Evolutionary conservation across 2,329 filamentous ascomycete species (phyloP), one percentile per base, ranked within the genome.

Genomic region (Thelonectria discophora): DNA sequence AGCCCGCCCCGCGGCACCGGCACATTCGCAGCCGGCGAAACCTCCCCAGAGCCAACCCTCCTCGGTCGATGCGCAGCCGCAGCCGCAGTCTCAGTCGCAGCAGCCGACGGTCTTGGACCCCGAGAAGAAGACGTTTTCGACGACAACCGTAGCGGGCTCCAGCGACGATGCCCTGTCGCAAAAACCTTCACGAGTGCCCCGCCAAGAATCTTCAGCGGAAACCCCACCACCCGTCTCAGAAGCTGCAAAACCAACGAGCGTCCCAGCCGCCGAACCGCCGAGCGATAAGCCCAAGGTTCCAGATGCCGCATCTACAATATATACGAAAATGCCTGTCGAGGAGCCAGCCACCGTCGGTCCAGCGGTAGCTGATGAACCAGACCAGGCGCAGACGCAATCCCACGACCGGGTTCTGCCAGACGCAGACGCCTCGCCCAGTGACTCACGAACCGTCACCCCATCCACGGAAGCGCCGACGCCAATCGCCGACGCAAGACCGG

Each of bases 1-100:
- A 72, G 81, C 84, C 60, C 79, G 82, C 58, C 73, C 75, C 63
- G 80, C 81, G 65, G 77, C 79, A 57, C 74, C 79, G 51, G 18
- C 78, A 60, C 55, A 66, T 34, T 65, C 68, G 51, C 68, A 69
- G 61, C 64, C 55, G 43, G 50, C 60, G 37, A 73, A 69, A 55
- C 61, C 64, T 55, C 47, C 65, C 45, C 64, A 63, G 30, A 50
- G 58, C 12, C 66, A 65, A 27, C 21, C 42, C 27, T 40, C 62
- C 20, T n/a, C n/a, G n/a, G 51, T 60, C n/a, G 69, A 67, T 12
- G 39, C 63, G 12, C 55, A 61, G 20, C 43, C 55, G 27, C 65
- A 67, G 40, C 18, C 59, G 13, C 55, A 67, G 40, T 20, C 59
- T n/a, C n/a, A n/a, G n/a, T n/a, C n/a, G n/a, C n/a, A n/a, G 13